phyloP scores from a whole-genome alignment of 768 basidiomycete species.

The Psilocybe sp. region DNA sequence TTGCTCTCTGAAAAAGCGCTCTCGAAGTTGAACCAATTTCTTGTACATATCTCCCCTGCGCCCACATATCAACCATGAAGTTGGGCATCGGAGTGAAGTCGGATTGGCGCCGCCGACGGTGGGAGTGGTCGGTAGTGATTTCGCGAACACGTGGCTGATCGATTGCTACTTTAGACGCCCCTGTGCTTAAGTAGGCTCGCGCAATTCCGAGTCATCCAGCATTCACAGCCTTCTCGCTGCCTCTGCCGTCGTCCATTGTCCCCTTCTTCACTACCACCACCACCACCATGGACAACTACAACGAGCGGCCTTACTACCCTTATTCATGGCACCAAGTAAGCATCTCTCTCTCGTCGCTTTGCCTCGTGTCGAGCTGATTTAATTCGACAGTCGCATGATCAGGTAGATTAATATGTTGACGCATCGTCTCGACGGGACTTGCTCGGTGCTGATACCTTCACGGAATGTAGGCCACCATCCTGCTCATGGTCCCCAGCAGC shows the following conservation, averaged over 20 bases:
- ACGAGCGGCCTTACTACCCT: slow-evolving; percentile 38
- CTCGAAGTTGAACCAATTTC: too few species aligned
- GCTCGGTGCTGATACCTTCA: slow-evolving; percentile 10
- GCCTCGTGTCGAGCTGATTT: slow-evolving; percentile 14
- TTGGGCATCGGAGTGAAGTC: too few species aligned
- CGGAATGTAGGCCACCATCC: slow-evolving; percentile 61
- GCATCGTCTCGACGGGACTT: background rate
- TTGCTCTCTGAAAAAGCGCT: too few species aligned
- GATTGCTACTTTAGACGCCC: slow-evolving; percentile 22
- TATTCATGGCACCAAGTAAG: slow-evolving; percentile 90
- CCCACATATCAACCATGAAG: too few species aligned
- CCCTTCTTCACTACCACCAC: background rate
- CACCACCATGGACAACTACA: slow-evolving; percentile 35
- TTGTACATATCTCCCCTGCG: too few species aligned
- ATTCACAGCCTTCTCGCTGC: slow-evolving; percentile 10
- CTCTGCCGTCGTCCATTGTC: slow-evolving; percentile 6
- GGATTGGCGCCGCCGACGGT: background rate
- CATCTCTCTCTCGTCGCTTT: slow-evolving; percentile 7
- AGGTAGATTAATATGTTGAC: slow-evolving; percentile 43
- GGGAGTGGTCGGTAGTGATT: background rate
- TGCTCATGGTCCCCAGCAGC: slow-evolving; percentile 70
- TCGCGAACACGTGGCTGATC: slow-evolving; percentile 21
- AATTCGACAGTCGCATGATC: slow-evolving; percentile 74
- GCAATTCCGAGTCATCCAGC: slow-evolving; percentile 20
- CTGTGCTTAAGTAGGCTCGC: slow-evolving; percentile 16